Percentiles rank a stretch among this genome's conserved stretches.
phyloP scores from a whole-genome alignment of 2,329 filamentous ascomycete species.

The Apiospora rasikravindrae region DNA sequence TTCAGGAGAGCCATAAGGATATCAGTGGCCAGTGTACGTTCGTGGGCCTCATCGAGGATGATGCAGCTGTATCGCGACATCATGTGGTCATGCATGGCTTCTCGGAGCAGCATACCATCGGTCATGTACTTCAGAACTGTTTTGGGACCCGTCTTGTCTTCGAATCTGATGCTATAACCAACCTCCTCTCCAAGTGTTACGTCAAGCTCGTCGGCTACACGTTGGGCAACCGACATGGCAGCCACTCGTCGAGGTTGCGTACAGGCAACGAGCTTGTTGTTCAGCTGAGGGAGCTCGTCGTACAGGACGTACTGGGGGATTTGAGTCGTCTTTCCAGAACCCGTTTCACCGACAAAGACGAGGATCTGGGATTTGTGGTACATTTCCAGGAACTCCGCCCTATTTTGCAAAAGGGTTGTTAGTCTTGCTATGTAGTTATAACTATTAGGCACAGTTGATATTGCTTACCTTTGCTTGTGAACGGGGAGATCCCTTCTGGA shows the following conservation, averaged over 20 bases:
- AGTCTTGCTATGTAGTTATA: slow-evolving; percentile 50
- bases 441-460: background rate
- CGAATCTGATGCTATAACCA: slow-evolving; percentile 98
- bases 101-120: slow-evolving; percentile 95
- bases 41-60: slow-evolving; percentile 98
- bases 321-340: slow-evolving; percentile 99
- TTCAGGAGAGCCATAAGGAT: slow-evolving; percentile 97
- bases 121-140: slow-evolving; percentile 99
- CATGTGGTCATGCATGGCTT: slow-evolving; percentile 95
- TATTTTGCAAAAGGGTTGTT: background rate
- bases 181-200: slow-evolving; percentile 92
- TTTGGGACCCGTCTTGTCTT: slow-evolving; percentile 87
- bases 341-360: slow-evolving; percentile 98
- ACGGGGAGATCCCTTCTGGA: slow-evolving; percentile 86
- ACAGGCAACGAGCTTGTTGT: slow-evolving; percentile 91
- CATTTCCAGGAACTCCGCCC: slow-evolving; percentile 84
- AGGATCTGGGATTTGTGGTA: slow-evolving; percentile 96
- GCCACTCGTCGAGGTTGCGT: slow-evolving; percentile 97
- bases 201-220: slow-evolving; percentile 97
- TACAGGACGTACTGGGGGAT: slow-evolving; percentile 98
- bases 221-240: slow-evolving; percentile 97
- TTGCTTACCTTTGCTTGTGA: slow-evolving; percentile 78
- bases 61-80: slow-evolving; percentile 95
- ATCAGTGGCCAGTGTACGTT: slow-evolving; percentile 95
- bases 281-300: slow-evolving; percentile 89